Conservation (phyloP, 148 eudicot genomes). For the Rhododendron vialii region DNA sequence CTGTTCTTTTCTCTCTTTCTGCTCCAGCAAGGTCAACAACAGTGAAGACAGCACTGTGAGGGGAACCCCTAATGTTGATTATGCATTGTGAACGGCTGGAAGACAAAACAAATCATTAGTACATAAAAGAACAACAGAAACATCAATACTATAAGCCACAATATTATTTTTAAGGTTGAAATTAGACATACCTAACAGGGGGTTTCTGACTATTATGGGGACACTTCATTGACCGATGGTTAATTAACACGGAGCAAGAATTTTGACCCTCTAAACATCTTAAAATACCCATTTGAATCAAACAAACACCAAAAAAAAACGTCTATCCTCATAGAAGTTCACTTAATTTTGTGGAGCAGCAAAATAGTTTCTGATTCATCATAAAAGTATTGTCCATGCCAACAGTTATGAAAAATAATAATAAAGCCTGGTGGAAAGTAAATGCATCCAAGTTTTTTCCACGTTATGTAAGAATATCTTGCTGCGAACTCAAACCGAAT, state of each 20-base stretch:
- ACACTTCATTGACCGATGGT: background rate
- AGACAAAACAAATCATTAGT: background rate
- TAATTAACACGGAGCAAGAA: background rate
- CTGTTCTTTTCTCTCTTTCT: slow-evolving; percentile 88
- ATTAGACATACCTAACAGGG: background rate
- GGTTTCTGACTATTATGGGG: background rate
- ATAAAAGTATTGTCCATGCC: background rate
- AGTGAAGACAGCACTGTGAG: slow-evolving; percentile 50
- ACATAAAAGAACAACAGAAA: background rate
- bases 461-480: background rate
- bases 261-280: background rate
- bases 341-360: background rate
- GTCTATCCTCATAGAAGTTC: background rate
- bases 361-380: background rate
- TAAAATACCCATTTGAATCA: background rate
- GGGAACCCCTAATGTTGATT: slow-evolving; percentile 56
- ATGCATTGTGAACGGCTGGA: slow-evolving; percentile 93
- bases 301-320: background rate
- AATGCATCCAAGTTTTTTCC: background rate
- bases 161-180: background rate
- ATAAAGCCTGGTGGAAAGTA: background rate
- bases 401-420: background rate
- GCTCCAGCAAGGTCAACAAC: slow-evolving; percentile 98
- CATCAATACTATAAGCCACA: background rate
- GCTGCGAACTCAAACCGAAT: background rate